phyloP scores from a whole-genome alignment of 805 yeast genomes.

The Monosporozyma siamensis region DNA sequence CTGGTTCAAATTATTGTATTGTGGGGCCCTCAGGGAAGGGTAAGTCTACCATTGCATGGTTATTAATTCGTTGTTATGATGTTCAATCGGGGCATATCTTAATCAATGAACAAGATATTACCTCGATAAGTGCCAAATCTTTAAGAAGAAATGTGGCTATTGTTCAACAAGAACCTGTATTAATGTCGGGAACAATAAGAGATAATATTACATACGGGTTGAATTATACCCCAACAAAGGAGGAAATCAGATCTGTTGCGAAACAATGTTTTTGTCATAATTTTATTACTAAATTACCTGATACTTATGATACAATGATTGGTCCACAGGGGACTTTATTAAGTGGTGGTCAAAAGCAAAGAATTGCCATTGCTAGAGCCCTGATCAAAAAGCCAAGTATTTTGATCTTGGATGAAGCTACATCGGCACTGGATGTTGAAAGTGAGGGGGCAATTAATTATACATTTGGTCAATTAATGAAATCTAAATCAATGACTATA shows the following conservation, averaged over 20 bases:
- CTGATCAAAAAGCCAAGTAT: constrained; percentile 66
- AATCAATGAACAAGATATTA: constrained; percentile 45
- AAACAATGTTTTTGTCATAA: constrained; percentile 47
- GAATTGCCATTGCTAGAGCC: constrained; percentile 83
- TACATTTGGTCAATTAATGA: constrained; percentile 57
- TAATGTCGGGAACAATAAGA: constrained; percentile 70
- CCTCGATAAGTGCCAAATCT: constrained; percentile 38
- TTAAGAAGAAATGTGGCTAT: constrained; percentile 54
- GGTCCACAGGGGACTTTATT: constrained; percentile 58
- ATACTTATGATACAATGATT: constrained; percentile 55
- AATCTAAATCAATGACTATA: constrained; percentile 56
- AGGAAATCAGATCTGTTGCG: constrained; percentile 38
- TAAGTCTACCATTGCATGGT: constrained; percentile 66
- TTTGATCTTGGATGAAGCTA: constrained; percentile 74
- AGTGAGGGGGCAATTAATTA: constrained; percentile 71
- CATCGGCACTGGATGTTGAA: constrained; percentile 74
- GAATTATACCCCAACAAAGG: constrained; percentile 53
- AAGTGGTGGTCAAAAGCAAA: constrained; percentile 92
- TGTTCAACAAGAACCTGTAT: constrained; percentile 68
- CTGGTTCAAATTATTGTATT: constrained; percentile 59
- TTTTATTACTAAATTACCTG: constrained; percentile 51
- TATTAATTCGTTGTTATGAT: constrained; percentile 49
- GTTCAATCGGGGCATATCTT: constrained; percentile 39
- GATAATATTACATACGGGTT: constrained; percentile 74
- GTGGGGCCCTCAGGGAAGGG: constrained; percentile 90